Percentiles rank a stretch among this genome's conserved stretches.
These are phyloP conservation scores for Cladosporium sp. DNA, from an alignment of 2,329 filamentous ascomycete species.

Conservation along the genomic window DNA sequence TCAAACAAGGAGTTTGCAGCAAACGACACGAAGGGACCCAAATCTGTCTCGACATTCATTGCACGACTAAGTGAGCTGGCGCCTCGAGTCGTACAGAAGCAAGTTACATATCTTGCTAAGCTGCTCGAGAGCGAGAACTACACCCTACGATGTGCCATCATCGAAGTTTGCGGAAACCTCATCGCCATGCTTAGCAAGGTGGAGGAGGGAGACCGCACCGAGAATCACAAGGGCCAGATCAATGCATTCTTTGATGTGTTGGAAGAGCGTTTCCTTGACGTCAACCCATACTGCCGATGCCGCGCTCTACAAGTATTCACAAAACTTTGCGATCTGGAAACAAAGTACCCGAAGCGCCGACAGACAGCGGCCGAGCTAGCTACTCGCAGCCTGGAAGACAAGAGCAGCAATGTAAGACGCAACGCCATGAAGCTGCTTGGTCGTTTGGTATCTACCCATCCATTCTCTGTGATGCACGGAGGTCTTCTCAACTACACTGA, in stretches of 20 bases:
- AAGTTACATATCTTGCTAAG: constrained; percentile 93
- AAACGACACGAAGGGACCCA: constrained; percentile 91
- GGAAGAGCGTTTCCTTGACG: constrained; percentile 90
- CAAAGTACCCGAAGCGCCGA: constrained; percentile 89
- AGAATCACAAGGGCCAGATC: constrained; percentile 91
- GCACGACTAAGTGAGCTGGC: constrained; percentile 88
- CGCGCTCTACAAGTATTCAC: constrained; percentile 89
- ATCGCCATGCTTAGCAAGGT: constrained; percentile 85
- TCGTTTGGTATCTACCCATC: constrained; percentile 86
- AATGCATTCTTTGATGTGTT: constrained; percentile 96
- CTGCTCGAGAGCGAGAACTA: constrained; percentile 97
- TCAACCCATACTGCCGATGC: constrained; percentile 94
- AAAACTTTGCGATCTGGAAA: constrained; percentile 87
- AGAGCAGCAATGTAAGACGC: constrained; percentile 92
- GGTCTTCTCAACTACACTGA: constrained; percentile 79
- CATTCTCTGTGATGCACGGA: constrained; percentile 87
- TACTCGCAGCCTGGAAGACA: constrained; percentile 86
- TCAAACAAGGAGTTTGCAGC: constrained; percentile 98
- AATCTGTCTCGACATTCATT: constrained; percentile 92
- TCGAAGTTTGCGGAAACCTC: constrained; percentile 96
- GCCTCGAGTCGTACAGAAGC: constrained; percentile 89
- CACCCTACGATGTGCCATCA: constrained; percentile 85
- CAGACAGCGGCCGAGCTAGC: constrained; percentile 85
- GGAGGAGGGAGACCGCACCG: constrained; percentile 70
- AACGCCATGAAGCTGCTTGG: constrained; percentile 92